phyloP scores from a whole-genome alignment of 768 basidiomycete genomes.

The Goffeauzyma gilvescens region DNA sequence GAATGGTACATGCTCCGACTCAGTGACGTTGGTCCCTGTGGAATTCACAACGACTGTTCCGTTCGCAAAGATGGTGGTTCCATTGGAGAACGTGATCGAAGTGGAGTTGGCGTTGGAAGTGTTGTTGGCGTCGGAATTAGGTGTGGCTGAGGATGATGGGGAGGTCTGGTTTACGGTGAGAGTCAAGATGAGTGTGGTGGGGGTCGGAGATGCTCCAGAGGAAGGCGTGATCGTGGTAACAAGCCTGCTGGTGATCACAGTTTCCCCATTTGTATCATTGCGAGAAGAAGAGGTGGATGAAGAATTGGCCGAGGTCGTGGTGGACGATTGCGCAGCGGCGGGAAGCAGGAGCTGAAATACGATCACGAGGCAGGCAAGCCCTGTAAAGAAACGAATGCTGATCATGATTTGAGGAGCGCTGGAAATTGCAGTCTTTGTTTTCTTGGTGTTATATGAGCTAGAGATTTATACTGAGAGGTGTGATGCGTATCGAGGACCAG shows the following conservation, averaged over 20 bases:
- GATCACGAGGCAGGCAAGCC: neutral
- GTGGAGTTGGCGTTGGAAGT: neutral
- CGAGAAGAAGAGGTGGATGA: neutral
- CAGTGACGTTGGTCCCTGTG: neutral
- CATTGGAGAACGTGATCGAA: constrained; percentile 1
- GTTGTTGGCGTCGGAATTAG: neutral
- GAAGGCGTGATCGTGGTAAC: constrained; percentile 4
- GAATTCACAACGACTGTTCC: constrained; percentile 9
- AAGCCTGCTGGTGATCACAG: neutral
- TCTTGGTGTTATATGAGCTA: too few species aligned
- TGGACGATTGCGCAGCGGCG: neutral
- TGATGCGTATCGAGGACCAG: too few species aligned
- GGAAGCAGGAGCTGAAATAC: neutral
- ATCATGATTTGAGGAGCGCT: too few species aligned
- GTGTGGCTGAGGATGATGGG: constrained; percentile 1
- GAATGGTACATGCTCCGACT: constrained; percentile 20
- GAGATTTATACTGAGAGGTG: too few species aligned
- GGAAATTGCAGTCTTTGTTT: too few species aligned
- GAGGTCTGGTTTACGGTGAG: constrained; percentile 22
- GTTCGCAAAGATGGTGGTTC: constrained; percentile 12
- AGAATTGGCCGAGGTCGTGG: neutral
- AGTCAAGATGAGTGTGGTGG: constrained; percentile 7
- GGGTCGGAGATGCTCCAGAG: constrained; percentile 4
- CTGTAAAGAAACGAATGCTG: too few species aligned
- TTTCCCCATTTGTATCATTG: neutral